Conservation (phyloP, 352 stramenopile species). For the Globisporangium iwayamae region DNA sequence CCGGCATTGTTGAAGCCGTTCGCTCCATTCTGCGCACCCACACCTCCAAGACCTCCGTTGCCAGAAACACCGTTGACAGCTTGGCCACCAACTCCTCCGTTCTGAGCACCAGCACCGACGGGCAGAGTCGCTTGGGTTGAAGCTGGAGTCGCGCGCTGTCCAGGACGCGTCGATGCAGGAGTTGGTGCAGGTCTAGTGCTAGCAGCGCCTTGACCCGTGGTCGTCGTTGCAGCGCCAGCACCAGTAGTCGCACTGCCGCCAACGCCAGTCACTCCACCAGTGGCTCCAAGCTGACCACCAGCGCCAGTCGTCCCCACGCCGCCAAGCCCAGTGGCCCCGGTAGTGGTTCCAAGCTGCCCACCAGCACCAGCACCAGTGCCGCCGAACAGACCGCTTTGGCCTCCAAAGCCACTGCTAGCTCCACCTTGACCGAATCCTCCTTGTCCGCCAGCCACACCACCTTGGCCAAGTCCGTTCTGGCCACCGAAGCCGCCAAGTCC, state of each 20-base stretch:
- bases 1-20: not conserved
- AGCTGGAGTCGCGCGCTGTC: slow-evolving; percentile 2
- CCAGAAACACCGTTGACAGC: not conserved
- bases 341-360: too few species aligned
- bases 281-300: not conserved
- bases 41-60: not conserved
- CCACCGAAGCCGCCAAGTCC: not conserved
- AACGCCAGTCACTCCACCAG: not conserved
- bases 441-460: too few species aligned
- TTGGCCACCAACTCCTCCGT: not conserved
- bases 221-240: not conserved
- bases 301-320: too few species aligned
- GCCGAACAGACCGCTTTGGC: too few species aligned
- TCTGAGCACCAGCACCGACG: not conserved
- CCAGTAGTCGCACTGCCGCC: not conserved
- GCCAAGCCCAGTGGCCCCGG: too few species aligned
- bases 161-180: slow-evolving; percentile 3
- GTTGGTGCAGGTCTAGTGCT: slow-evolving; percentile 1
- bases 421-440: too few species aligned
- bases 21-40: not conserved
- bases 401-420: too few species aligned
- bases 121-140: not conserved
- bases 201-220: not conserved
- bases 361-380: not conserved
- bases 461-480: not conserved